These are phyloP conservation scores for Backusella psychrophila DNA, from an alignment of 192 early-diverging fungal species.

Conservation along the genomic window DNA sequence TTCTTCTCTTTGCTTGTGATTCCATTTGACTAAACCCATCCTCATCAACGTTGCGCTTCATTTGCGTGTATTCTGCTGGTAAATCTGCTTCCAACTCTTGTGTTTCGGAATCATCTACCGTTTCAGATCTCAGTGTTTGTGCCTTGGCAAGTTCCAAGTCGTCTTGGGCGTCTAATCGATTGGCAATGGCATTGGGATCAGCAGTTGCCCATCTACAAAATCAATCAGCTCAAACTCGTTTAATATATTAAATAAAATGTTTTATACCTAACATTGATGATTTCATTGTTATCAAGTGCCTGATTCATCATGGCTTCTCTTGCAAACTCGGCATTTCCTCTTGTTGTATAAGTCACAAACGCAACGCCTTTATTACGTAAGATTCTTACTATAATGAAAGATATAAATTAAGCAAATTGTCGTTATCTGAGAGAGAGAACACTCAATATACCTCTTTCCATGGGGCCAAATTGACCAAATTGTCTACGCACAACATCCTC, in stretches of 20 bases:
- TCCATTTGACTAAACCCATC: constrained; percentile 29
- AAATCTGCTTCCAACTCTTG: constrained; percentile 6
- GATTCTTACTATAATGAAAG: constrained; percentile 56
- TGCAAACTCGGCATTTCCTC: constrained; percentile 82
- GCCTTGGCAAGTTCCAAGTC: not conserved
- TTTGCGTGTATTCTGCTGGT: constrained; percentile 17
- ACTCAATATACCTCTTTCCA: constrained; percentile 46
- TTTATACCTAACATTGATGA: constrained; percentile 43
- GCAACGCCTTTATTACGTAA: constrained; percentile 72
- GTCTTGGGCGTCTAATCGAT: constrained; percentile 17
- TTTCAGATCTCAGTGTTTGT: not conserved
- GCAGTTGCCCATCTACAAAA: constrained; percentile 74
- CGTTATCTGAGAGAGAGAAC: not conserved
- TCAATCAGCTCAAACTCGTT: not conserved
- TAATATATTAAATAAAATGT: too few species aligned
- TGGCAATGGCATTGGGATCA: constrained; percentile 29
- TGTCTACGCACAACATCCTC: constrained; percentile 58
- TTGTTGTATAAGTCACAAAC: constrained; percentile 74
- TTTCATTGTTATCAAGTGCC: constrained; percentile 73
- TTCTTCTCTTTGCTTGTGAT: constrained; percentile 15
- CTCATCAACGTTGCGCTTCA: constrained; percentile 25
- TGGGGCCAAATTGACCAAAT: constrained; percentile 74
- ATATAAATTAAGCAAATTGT: not conserved
- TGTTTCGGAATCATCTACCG: not conserved
- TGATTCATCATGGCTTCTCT: constrained; percentile 88